These are phyloP conservation scores for Sugiyamaella pinicola DNA, from an alignment of 1,139 yeast species.

Conservation along the genomic window DNA sequence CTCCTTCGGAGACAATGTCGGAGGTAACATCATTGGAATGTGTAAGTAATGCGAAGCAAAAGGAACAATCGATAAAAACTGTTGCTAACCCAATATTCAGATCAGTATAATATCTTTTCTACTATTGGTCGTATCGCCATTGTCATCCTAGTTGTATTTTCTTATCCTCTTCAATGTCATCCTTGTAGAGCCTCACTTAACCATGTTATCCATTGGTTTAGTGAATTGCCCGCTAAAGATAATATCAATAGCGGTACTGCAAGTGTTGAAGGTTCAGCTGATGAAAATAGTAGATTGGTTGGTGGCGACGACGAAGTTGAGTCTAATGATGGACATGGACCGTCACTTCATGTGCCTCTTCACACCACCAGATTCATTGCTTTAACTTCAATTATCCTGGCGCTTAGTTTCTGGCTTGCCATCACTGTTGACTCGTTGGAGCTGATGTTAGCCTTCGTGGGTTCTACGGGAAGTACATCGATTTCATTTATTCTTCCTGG, in stretches of 20 bases:
- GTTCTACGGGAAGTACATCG: slow-evolving; percentile 93
- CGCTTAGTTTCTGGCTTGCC: slow-evolving; percentile 71
- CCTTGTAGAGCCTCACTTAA: slow-evolving; percentile 87
- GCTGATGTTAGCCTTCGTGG: slow-evolving; percentile 86
- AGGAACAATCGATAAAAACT: background rate
- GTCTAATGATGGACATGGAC: slow-evolving; percentile 19
- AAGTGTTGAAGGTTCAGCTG: slow-evolving; percentile 11
- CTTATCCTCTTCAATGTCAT: slow-evolving; percentile 90
- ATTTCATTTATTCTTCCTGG: slow-evolving; percentile 94
- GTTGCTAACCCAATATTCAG: slow-evolving; percentile 24
- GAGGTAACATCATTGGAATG: slow-evolving; percentile 80
- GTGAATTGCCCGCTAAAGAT: slow-evolving; percentile 16
- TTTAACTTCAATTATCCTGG: slow-evolving; percentile 67
- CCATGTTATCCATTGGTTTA: slow-evolving; percentile 64
- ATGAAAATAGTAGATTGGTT: slow-evolving; percentile 22
- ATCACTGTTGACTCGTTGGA: slow-evolving; percentile 77
- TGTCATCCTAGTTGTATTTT: slow-evolving; percentile 78
- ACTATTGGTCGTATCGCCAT: slow-evolving; percentile 73
- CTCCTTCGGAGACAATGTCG: slow-evolving; percentile 76
- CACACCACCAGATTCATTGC: slow-evolving; percentile 55
- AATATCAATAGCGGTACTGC: slow-evolving; percentile 1
- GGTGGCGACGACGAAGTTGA: slow-evolving; percentile 2
- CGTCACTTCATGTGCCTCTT: slow-evolving; percentile 47
- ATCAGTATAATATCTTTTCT: slow-evolving; percentile 51
- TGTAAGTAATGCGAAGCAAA: slow-evolving; percentile 24